phyloP scores from a whole-genome alignment of 2,329 filamentous ascomycete genomes.

The Calonectria honghensis region DNA sequence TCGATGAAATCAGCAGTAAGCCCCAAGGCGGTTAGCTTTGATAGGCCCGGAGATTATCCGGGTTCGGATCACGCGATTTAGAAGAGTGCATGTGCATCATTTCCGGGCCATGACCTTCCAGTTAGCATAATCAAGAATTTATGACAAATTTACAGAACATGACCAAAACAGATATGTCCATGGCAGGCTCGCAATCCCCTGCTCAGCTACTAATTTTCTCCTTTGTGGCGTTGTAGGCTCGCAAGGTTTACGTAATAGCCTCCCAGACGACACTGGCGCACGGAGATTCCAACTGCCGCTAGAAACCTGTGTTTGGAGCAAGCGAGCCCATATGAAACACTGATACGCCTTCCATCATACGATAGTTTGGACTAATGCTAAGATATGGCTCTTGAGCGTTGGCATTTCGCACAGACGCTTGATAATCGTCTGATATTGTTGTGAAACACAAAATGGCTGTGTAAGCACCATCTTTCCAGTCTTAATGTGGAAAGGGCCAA shows the following conservation, averaged over 20 bases:
- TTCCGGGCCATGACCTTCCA: too few relatives aligned
- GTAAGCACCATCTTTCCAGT: background rate
- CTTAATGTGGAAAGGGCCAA: background rate
- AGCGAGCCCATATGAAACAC: slow-evolving; percentile 17
- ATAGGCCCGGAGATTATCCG: background rate
- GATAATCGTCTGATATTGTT: slow-evolving; percentile 9
- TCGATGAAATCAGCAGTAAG: background rate
- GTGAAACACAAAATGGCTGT: background rate
- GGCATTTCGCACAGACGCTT: slow-evolving; percentile 6
- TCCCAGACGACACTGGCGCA: background rate
- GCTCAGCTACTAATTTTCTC: background rate
- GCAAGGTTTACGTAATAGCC: background rate
- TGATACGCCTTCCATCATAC: slow-evolving; percentile 5
- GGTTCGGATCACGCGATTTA: background rate
- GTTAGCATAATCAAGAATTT: background rate
- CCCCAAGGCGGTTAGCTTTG: background rate
- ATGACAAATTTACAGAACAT: background rate
- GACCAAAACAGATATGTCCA: background rate
- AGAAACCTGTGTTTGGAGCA: background rate
- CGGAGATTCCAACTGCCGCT: background rate
- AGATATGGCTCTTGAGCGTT: background rate
- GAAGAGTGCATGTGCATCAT: too few relatives aligned
- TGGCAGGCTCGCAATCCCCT: background rate
- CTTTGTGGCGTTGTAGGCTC: background rate
- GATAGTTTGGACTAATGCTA: background rate